phyloP scores from a whole-genome alignment of 352 stramenopile species.

The Thalassiosira mediterranea region DNA sequence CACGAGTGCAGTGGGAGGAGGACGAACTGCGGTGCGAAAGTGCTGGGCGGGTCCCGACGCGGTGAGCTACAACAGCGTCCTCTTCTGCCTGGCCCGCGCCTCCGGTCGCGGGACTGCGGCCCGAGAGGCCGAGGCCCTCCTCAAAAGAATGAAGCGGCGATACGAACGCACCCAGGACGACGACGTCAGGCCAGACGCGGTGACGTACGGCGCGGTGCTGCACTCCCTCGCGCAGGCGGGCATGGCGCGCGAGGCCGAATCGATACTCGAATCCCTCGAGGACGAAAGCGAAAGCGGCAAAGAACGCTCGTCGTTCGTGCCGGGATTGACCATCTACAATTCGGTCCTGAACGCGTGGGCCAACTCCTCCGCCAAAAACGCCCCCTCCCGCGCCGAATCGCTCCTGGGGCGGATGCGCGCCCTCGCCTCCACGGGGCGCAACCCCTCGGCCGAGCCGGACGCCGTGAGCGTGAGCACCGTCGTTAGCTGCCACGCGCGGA shows the following conservation, averaged over 20 bases:
- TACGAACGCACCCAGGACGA: constrained; percentile 25
- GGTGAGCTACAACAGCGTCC: constrained; percentile 42
- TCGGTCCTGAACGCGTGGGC: constrained; percentile 62
- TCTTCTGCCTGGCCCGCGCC: constrained; percentile 33
- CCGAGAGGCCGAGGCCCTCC: constrained; percentile 19
- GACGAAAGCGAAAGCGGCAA: background rate
- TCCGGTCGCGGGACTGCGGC: background rate
- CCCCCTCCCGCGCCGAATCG: constrained; percentile 27
- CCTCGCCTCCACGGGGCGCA: constrained; percentile 30
- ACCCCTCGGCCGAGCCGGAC: constrained; percentile 33
- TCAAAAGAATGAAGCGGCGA: constrained; percentile 22
- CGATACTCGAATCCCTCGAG: constrained; percentile 40
- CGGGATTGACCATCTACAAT: constrained; percentile 56
- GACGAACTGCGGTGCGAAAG: too few species aligned
- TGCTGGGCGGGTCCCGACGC: constrained; percentile 36
- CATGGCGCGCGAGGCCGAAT: constrained; percentile 44
- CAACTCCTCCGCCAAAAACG: constrained; percentile 29
- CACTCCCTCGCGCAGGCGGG: constrained; percentile 53
- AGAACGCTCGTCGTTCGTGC: constrained; percentile 14
- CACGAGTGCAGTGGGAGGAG: too few species aligned
- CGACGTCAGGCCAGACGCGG: constrained; percentile 46
- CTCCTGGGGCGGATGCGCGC: constrained; percentile 40
- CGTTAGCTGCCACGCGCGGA: constrained; percentile 37
- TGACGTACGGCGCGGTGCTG: constrained; percentile 55
- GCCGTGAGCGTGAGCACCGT: constrained; percentile 39